phyloP scores from a whole-genome alignment of 257 asterid genomes.

The Vinca minor region DNA sequence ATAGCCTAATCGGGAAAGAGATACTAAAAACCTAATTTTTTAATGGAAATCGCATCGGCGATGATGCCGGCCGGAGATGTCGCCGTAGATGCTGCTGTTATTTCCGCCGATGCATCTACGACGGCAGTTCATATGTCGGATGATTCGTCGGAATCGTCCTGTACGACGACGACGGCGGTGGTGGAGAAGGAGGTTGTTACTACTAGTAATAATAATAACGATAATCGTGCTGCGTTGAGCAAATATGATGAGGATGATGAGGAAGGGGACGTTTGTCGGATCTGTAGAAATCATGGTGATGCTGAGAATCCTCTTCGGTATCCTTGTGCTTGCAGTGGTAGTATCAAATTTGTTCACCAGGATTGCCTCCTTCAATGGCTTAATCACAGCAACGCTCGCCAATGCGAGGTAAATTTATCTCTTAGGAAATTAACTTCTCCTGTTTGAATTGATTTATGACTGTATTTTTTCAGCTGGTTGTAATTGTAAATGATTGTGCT shows the following conservation, averaged over 20 bases:
- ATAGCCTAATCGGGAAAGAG: not conserved
- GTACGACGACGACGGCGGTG: conserved; percentile 33
- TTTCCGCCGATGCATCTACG: too few relatives aligned
- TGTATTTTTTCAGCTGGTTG: not conserved
- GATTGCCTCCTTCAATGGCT: conserved; percentile 99
- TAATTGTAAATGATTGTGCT: not conserved
- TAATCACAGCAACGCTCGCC: conserved; percentile 95
- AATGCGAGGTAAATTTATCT: conserved; percentile 64
- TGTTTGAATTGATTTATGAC: too few relatives aligned
- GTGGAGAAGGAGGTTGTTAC: conserved; percentile 15
- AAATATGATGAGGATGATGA: conserved; percentile 77
- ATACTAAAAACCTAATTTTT: conserved; percentile 30
- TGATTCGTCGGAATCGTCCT: conserved; percentile 23
- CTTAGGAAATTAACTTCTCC: not conserved
- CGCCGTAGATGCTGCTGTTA: conserved; percentile 19
- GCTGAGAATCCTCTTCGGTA: conserved; percentile 75
- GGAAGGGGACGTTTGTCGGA: conserved; percentile 95
- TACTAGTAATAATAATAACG: conserved; percentile 12
- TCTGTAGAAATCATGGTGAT: conserved; percentile 93
- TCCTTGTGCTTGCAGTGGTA: conserved; percentile 98
- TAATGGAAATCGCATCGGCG: conserved; percentile 84
- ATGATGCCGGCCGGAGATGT: conserved; percentile 24
- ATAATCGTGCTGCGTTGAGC: too few relatives aligned
- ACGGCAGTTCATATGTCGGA: conserved; percentile 12
- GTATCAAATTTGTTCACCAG: conserved; percentile 92